Evolutionary conservation across 2,329 filamentous ascomycete genomes (phyloP), one percentile per base, ranked within the genome.

Genomic region (Phialophora verrucosa): DNA sequence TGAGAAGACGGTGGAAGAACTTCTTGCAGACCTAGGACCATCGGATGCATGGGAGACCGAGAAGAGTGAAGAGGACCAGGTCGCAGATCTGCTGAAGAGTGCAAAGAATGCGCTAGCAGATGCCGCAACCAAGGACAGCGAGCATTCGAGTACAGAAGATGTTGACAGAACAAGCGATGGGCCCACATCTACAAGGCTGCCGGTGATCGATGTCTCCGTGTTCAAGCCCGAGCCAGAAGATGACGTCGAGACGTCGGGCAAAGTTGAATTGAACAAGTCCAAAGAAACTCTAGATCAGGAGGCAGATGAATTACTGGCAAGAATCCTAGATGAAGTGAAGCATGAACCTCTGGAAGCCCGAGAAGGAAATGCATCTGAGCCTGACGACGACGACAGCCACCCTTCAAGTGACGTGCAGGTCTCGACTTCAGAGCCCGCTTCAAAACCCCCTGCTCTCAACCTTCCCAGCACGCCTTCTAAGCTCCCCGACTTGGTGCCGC

Each of bases 1-100:
- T 63, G 69, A 72, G 59, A 65, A 75, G 55, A 74, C 72, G 14
- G 65, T 76, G 20, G 74, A 75, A 63, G 73, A 76, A 61, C 68
- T 77, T 4, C 66, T 77, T 12, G 74, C 72, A 49, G 73, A 76
- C 59, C 64, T 77, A 38, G 73, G 72, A 23, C 70, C 73, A 8
- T 73, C 74, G 32, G 73, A 74, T 54, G 64, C 70, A 47, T 75
- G 71, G 70, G 65, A 69, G 20, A 42, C 70, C 11, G 66, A 47
- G 14, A 68, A 67, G 56, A 65, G 66, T 47, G 72, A 76, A 55
- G 65, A 73, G 49, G 60, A 70, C 25, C 68, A 75, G 66, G 72
- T 74, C 8, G 51, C 68, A n/a, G 70, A 71, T 8, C 68, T 76
- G 8, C 63, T 77, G 11, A 64, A 59, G 32, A 65, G 73, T 35